Conservation (phyloP, 495 filamentous ascomycete species). For the Hypomontagnella submonticulosa region DNA sequence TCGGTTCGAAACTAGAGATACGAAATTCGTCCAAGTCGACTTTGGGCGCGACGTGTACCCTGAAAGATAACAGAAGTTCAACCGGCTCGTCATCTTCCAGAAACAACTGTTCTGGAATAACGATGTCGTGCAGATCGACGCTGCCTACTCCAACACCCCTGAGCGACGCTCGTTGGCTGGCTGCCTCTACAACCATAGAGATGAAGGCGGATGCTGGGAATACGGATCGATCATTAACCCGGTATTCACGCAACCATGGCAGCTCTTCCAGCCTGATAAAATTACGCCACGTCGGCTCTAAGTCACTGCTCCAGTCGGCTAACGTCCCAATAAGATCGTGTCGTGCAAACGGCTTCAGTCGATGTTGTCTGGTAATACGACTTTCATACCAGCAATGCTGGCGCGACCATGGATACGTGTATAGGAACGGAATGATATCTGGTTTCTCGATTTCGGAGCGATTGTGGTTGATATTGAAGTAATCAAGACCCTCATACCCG, state of each 20-base stretch:
- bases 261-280: slow-evolving; percentile 58
- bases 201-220: slow-evolving; percentile 69
- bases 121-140: slow-evolving; percentile 42
- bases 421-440: slow-evolving; percentile 58
- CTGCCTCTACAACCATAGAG: slow-evolving; percentile 65
- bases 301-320: slow-evolving; percentile 54
- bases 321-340: slow-evolving; percentile 65
- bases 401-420: slow-evolving; percentile 64
- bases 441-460: slow-evolving; percentile 49
- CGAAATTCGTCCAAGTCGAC: slow-evolving; percentile 40
- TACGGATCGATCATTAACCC: slow-evolving; percentile 54
- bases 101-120: slow-evolving; percentile 50
- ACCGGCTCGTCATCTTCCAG: slow-evolving; percentile 46
- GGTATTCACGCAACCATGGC: slow-evolving; percentile 65
- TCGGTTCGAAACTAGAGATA: slow-evolving; percentile 40
- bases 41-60: slow-evolving; percentile 13
- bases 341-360: slow-evolving; percentile 55
- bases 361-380: slow-evolving; percentile 57
- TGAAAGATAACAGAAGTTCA: slow-evolving; percentile 52
- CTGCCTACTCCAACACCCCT: slow-evolving; percentile 34
- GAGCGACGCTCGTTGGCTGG: slow-evolving; percentile 50
- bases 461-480: slow-evolving; percentile 51
- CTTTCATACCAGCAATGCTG: slow-evolving; percentile 60
- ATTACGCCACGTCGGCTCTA: slow-evolving; percentile 64
- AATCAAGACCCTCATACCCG: slow-evolving; percentile 53